A percentile compares a stretch with the other conserved stretches of the same genome.
These are phyloP conservation scores for Neonectria sp. DNA, from an alignment of 2,329 filamentous ascomycete genomes.

Conservation along the genomic window DNA sequence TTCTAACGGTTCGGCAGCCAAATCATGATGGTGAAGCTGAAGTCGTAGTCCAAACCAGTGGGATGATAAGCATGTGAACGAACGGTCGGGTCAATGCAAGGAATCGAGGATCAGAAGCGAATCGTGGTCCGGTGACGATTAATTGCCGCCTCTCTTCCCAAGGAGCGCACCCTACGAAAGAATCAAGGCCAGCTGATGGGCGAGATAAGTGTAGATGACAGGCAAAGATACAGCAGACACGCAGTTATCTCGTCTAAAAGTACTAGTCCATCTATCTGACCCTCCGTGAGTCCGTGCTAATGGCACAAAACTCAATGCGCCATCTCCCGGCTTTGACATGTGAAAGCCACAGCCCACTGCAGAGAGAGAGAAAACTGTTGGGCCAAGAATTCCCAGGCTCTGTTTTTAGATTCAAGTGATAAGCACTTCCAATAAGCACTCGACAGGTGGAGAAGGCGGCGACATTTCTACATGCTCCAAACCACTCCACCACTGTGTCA, in stretches of 20 bases:
- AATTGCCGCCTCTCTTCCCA: constrained; percentile 7
- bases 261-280: constrained; percentile 15
- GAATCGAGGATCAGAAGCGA: constrained; percentile 11
- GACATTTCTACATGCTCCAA: constrained; percentile 13
- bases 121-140: constrained; percentile 2
- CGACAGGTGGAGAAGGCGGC: constrained; percentile 30
- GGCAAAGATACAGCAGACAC: constrained; percentile 9
- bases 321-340: constrained; percentile 41
- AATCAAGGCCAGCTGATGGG: constrained; percentile 20
- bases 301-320: constrained; percentile 25
- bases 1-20: constrained; percentile 19
- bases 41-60: constrained; percentile 1
- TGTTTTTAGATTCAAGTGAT: constrained; percentile 30
- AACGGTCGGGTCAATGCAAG: background rate
- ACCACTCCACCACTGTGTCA: constrained; percentile 19
- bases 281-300: constrained; percentile 25
- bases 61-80: constrained; percentile 23
- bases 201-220: constrained; percentile 9
- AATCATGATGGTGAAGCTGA: constrained; percentile 31
- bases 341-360: constrained; percentile 35
- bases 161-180: constrained; percentile 6
- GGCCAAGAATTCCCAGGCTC: constrained; percentile 18
- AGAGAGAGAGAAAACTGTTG: constrained; percentile 38
- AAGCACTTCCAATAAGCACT: constrained; percentile 41
- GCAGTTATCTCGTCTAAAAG: constrained; percentile 17